Base-by-base conservation (phyloP, 805 yeast genomes). In the Ogataea sp. region DNA sequence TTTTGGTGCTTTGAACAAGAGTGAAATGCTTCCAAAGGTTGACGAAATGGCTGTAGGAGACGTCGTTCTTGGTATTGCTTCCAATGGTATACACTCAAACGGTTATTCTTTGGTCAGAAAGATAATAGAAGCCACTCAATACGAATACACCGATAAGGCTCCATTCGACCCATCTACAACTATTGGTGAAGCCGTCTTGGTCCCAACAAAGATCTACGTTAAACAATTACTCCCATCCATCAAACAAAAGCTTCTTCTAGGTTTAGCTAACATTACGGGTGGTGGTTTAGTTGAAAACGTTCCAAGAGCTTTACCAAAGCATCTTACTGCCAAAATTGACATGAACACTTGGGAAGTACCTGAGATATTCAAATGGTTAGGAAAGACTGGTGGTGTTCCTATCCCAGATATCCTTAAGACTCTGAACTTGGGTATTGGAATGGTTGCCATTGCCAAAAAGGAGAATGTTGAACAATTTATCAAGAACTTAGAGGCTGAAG, bases 251-350 rank as follows among this genome's bases (percentile, higher is more conserved):
- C 64, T 83, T 41, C 57, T 90, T 36, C 69, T 88, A 40, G 99
- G 97, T 43, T 72, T 93, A 56, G 96, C 98, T 2, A 95, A 93
- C 56, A 93, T 93, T 55, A 93, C 99, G 20, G 99, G 99, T 45
- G 99, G 99, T 61, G 99, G 99, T 39, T 70, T 93, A 39, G 81
- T 93, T 23, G 99, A 93, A 63, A 93, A 93, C 62, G 79, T 90
- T 42, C 99, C 99, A 39, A 78, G 99, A 59, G 93, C 95, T 16
- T 70, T 93, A 45, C 98, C 98, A 42, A 64, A 75, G 42, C 62
- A 77, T 50, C 67, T 93, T 45, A 80, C 81, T 52, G 98, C 97
- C 13, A 69, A 68, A 48, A 75, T 93, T 37, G 96, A 90, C 59
- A 79, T 83, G 57, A 65, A 64, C 40, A 65, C 75, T 9, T 90